These are phyloP conservation scores for Phytophthora foliorum DNA, from an alignment of 352 stramenopile species.

Conservation along the genomic window DNA sequence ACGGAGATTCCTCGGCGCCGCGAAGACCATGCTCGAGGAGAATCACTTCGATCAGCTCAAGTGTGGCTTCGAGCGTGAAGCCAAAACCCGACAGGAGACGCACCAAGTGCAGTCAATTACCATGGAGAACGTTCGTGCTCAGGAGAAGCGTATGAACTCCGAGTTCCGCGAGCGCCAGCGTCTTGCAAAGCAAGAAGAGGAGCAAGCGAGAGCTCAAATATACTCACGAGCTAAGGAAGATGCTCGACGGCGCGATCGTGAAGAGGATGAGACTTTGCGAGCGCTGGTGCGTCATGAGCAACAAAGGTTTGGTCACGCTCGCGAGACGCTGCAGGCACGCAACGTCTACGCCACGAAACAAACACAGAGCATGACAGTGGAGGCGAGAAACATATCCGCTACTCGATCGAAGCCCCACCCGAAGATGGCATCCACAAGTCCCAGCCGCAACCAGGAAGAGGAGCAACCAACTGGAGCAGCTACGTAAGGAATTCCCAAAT, in stretches of 20 bases:
- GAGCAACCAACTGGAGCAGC: slow-evolving; percentile 19
- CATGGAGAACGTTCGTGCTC: slow-evolving; percentile 53
- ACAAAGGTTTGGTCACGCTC: slow-evolving; percentile 61
- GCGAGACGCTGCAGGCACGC: slow-evolving; percentile 63
- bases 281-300: slow-evolving; percentile 72
- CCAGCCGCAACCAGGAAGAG: slow-evolving; percentile 35
- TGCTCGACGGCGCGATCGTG: slow-evolving; percentile 41
- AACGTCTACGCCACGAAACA: slow-evolving; percentile 78
- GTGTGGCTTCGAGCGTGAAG: slow-evolving; percentile 70
- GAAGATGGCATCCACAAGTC: slow-evolving; percentile 3
- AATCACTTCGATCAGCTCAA: slow-evolving; percentile 84
- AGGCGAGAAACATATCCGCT: slow-evolving; percentile 38
- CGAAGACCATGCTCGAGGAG: slow-evolving; percentile 87
- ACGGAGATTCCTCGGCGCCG: slow-evolving; percentile 86
- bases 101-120: slow-evolving; percentile 55
- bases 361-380: slow-evolving; percentile 39
- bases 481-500: not conserved
- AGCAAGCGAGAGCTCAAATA: slow-evolving; percentile 25
- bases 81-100: slow-evolving; percentile 55
- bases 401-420: slow-evolving; percentile 19
- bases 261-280: slow-evolving; percentile 73
- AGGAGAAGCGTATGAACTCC: slow-evolving; percentile 50
- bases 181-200: slow-evolving; percentile 27
- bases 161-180: slow-evolving; percentile 47
- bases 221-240: slow-evolving; percentile 53